Conservation (phyloP, 1,284 basidiomycete genomes). For the Irpex sp. region DNA sequence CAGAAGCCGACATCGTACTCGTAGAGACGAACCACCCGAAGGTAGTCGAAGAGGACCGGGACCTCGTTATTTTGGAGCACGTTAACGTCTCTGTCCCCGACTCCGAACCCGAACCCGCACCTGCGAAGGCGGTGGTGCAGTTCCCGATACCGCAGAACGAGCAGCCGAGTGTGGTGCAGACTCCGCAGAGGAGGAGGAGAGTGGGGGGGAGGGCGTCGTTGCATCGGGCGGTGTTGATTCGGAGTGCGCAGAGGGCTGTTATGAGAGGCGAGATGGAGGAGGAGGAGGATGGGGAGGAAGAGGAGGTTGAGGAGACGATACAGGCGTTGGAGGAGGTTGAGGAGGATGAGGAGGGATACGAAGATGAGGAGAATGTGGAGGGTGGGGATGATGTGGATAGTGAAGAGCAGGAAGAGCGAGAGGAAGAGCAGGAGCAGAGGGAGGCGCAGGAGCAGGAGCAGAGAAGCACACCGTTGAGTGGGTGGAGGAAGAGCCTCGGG, state of each 20-base stretch:
- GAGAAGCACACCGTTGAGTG: neutral
- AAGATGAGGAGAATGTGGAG: conserved; percentile 17
- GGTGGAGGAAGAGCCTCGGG: neutral
- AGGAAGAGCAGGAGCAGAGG: conserved; percentile 4
- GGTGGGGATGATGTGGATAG: conserved; percentile 3
- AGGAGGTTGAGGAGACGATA: conserved; percentile 22
- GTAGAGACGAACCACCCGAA: conserved; percentile 64
- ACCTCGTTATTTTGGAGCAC: conserved; percentile 69
- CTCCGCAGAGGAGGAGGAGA: conserved; percentile 35
- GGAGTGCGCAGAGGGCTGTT: conserved; percentile 60
- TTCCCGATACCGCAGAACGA: conserved; percentile 14
- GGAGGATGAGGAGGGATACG: conserved; percentile 17
- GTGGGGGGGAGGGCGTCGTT: conserved; percentile 41
- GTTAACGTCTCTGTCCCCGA: conserved; percentile 35
- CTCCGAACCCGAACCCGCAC: conserved; percentile 11
- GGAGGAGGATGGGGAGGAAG: conserved; percentile 25
- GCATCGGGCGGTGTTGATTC: conserved; percentile 66
- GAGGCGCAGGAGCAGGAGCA: too few species aligned
- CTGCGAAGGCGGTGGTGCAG: conserved; percentile 11
- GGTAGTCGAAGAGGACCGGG: conserved; percentile 65
- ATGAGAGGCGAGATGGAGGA: conserved; percentile 30
- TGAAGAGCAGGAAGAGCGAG: neutral
- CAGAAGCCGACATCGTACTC: conserved; percentile 51
- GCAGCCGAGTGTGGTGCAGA: conserved; percentile 33
- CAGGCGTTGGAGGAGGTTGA: conserved; percentile 22